Conservation (phyloP, 331 rosid species). For the Malus hybrid region DNA sequence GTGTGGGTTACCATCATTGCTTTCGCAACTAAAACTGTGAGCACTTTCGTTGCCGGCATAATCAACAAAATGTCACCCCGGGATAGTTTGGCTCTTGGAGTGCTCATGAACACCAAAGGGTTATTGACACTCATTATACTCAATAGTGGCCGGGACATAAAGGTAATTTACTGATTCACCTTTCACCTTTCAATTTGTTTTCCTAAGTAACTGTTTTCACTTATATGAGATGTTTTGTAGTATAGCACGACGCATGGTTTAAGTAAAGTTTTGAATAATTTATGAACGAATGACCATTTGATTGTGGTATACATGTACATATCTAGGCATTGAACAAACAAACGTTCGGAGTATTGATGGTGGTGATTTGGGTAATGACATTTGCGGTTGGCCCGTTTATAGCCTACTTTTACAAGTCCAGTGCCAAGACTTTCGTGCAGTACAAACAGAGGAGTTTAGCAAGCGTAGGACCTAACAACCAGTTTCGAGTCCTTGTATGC, state of each 20-base stretch:
- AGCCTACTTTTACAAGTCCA: background rate
- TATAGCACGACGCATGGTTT: background rate
- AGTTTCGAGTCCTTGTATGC: conserved; percentile 48
- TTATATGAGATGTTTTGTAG: background rate
- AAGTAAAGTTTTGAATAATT: background rate
- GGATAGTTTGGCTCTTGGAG: conserved; percentile 17
- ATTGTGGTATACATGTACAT: background rate
- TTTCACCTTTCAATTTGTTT: too few species aligned
- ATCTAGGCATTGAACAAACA: conserved; percentile 7
- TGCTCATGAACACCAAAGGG: conserved; percentile 31
- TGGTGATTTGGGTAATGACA: conserved; percentile 13
- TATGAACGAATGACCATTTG: background rate
- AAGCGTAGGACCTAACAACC: conserved; percentile 21
- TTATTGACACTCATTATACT: conserved; percentile 12
- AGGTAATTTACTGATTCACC: conserved; percentile 1
- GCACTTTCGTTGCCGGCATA: conserved; percentile 11
- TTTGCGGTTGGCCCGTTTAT: conserved; percentile 10
- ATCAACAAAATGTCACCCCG: conserved; percentile 9
- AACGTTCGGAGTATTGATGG: conserved; percentile 2
- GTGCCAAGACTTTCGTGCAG: background rate
- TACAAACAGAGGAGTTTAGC: conserved; percentile 2
- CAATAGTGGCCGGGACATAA: conserved; percentile 4
- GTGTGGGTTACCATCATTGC: background rate
- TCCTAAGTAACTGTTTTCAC: too few species aligned
- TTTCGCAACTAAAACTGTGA: background rate